Base-by-base conservation (phyloP, 2,329 filamentous ascomycete genomes). In the Aspergillus phoenicis region DNA sequence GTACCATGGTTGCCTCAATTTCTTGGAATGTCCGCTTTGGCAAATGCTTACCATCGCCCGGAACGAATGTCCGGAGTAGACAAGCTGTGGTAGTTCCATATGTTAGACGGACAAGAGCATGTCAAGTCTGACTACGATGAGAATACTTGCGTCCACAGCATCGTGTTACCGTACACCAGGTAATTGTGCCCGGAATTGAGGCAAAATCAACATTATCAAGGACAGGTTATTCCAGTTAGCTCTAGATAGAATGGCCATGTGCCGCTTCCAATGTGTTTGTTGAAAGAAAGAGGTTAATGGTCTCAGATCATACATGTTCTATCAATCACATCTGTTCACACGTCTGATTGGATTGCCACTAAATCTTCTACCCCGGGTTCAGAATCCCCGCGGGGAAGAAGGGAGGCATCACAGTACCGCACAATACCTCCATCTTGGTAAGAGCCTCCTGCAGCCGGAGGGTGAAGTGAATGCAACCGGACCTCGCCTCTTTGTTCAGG, bases 31-130 rank as follows among this genome's bases (percentile, higher is more conserved):
- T 13, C 47, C 15, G 10, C 17, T 10, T 28, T 39, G 24, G 38
- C n/a, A 56, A 15, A 36, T 30, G n/a, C 24, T 15, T 15, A 22
- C 20, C 33, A 26, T 22, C 38, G 13, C 20, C 39, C 36, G 53
- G 53, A 47, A 56, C 22, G 26, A 24, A 33, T 30, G 39, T 56
- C 53, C 53, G 53, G 24, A 17, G 30, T 36, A 47, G 13, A 2
- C 33, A 22, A 26, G 11, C 15, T 22, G 53, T n/a, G 39, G 41
- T 45, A 10, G 4, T 13, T 28, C 28, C 22, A n/a, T 15, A 36
- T 45, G 52, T 55, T 5, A 55, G 52, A 55, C 8, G 24, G 17
- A 55, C 52, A 47, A 33, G 39, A 55, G 26, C 26, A n/a, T 15
- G n/a, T 26, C 33, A 17, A 26, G 10, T 17, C 28, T 33, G 41